phyloP scores from a whole-genome alignment of 1,139 yeast species.

The Saccharomyces hybrid region DNA sequence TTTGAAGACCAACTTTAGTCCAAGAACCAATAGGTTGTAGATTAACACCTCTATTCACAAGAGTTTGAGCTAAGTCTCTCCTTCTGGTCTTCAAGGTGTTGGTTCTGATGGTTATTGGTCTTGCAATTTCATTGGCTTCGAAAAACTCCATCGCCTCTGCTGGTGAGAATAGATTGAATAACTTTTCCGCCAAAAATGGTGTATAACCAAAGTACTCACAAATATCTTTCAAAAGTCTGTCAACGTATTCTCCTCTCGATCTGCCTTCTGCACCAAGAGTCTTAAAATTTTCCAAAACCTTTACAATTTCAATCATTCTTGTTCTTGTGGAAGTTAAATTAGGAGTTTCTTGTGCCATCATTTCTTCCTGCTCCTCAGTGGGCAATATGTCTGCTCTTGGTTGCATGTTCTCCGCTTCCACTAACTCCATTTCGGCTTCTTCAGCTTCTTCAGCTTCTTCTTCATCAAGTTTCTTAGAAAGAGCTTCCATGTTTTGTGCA shows the following conservation, averaged over 20 bases:
- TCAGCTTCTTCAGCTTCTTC: slow-evolving; percentile 67
- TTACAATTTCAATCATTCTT: slow-evolving; percentile 90
- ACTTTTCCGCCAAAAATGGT: slow-evolving; percentile 87
- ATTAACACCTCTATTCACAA: slow-evolving; percentile 95
- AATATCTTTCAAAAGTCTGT: slow-evolving; percentile 73
- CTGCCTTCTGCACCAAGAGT: slow-evolving; percentile 78
- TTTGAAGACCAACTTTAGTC: slow-evolving; percentile 97
- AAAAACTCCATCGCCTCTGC: slow-evolving; percentile 96
- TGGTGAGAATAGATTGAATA: slow-evolving; percentile 85
- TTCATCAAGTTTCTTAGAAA: slow-evolving; percentile 60
- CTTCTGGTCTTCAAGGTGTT: slow-evolving; percentile 92
- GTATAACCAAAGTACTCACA: slow-evolving; percentile 95
- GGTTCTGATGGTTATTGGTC: slow-evolving; percentile 95
- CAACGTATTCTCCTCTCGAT: slow-evolving; percentile 73
- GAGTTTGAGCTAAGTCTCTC: slow-evolving; percentile 89
- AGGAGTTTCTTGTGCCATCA: slow-evolving; percentile 45
- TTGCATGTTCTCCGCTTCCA: slow-evolving; percentile 51
- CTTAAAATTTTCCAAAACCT: slow-evolving; percentile 90
- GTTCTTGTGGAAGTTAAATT: slow-evolving; percentile 82
- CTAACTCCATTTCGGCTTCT: slow-evolving; percentile 70
- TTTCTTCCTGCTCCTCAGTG: slow-evolving; percentile 44
- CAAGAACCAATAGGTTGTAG: slow-evolving; percentile 95
- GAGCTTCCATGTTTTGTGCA: slow-evolving; percentile 82
- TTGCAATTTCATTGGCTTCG: slow-evolving; percentile 94
- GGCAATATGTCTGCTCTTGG: slow-evolving; percentile 70